Conservation (phyloP, 257 asterid species). For the Eucommia ulmoides region DNA sequence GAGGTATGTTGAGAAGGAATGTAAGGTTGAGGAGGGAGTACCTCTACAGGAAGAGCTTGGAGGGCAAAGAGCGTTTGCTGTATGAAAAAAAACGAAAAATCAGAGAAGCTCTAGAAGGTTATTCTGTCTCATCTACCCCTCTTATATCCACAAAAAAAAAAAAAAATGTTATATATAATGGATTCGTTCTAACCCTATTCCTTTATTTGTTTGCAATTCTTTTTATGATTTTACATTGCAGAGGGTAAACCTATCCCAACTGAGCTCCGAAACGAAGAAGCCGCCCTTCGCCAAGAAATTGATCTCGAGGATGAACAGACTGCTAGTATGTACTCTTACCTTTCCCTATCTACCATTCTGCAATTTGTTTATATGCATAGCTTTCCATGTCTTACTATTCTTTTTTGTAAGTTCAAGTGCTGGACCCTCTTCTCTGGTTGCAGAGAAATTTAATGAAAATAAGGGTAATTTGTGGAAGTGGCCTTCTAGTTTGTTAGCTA, state of each 20-base stretch:
- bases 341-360: too few species aligned
- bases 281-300: conserved; percentile 80
- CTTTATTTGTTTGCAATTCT: too few species aligned
- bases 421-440: too few species aligned
- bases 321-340: conserved; percentile 40
- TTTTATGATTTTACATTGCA: conserved; percentile 8
- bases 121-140: background rate
- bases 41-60: conserved; percentile 82
- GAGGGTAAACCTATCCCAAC: conserved; percentile 98
- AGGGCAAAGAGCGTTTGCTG: conserved; percentile 71
- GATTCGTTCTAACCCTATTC: too few species aligned
- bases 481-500: too few species aligned
- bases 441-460: too few species aligned
- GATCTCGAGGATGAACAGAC: conserved; percentile 89
- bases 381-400: too few species aligned
- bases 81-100: conserved; percentile 88
- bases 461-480: too few species aligned
- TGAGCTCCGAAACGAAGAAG: conserved; percentile 91
- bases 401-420: too few species aligned
- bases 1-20: conserved; percentile 67
- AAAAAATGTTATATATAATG: too few species aligned
- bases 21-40: conserved; percentile 71
- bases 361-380: too few species aligned
- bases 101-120: conserved; percentile 71
- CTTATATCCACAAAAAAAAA: too few species aligned